Evolutionary conservation across 371 early-diverging fungal species (phyloP).

Genomic region (Mortierella sp.): DNA sequence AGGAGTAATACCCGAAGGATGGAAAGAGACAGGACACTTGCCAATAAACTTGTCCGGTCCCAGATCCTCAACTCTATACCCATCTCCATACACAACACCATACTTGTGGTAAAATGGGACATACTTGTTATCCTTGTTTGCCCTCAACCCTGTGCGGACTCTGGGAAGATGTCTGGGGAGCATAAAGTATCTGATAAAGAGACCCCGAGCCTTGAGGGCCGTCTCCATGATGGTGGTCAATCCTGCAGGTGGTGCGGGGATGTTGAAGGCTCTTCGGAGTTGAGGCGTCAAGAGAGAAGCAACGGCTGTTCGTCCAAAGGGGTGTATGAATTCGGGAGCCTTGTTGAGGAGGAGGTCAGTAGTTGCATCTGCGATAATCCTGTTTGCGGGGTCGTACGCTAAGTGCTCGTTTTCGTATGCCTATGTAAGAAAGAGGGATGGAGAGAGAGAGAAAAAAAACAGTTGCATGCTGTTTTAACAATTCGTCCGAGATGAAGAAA

Average conservation of each 20-base stretch:
- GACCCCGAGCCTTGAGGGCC: constrained; percentile 39
- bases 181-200: constrained; percentile 55
- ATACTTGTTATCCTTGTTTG: constrained; percentile 50
- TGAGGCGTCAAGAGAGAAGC: constrained; percentile 43
- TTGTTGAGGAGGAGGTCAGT: constrained; percentile 47
- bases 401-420: constrained; percentile 44
- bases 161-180: constrained; percentile 46
- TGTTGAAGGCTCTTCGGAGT: constrained; percentile 51
- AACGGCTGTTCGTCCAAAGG: constrained; percentile 34
- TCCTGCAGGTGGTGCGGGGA: constrained; percentile 39
- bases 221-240: constrained; percentile 24
- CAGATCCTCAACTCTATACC: constrained; percentile 59
- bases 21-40: constrained; percentile 38
- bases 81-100: constrained; percentile 52
- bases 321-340: constrained; percentile 47
- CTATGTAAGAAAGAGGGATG: constrained; percentile 6
- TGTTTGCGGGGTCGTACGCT: constrained; percentile 47
- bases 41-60: constrained; percentile 60
- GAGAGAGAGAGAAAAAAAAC: too few relatives aligned
- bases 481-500: too few relatives aligned
- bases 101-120: constrained; percentile 54
- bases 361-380: constrained; percentile 52
- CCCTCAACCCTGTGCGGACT: constrained; percentile 52
- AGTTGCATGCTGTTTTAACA: too few relatives aligned
- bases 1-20: constrained; percentile 6